Base-by-base conservation (phyloP, 2,329 filamentous ascomycete species). In the Neonectria ditissima region DNA sequence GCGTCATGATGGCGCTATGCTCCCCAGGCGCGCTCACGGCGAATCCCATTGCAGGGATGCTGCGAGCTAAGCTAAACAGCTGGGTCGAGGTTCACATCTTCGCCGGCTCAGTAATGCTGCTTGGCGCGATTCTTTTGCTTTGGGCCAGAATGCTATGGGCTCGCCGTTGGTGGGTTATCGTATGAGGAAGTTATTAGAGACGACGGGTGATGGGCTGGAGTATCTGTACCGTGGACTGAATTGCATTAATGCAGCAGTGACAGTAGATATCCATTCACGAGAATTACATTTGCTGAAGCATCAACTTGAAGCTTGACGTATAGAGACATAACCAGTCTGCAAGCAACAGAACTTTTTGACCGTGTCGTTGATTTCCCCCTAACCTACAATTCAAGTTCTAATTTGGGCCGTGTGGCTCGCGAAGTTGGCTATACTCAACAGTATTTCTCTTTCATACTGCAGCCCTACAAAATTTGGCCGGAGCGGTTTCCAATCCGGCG, bases 1-100 rank as follows among this genome's bases (percentile, higher is more conserved):
- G 75, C n/a, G 58, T 68, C 53, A 75, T 75, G 75, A 78, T 78
- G 75, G 73, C 72, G 11, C 47, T 76, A 28, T 72, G 71, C 48
- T 74, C 74, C 0, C 39, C 73, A 3, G 73, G 73, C 24, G 68
- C 70, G 14, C 62, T 76, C 6, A 66, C 65, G 1, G 71, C 69
- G 2, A 72, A 70, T 3, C 74, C 75, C 1, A 52, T 73, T 39
- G 65, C 66, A 16, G 72, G 70, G 8, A 26, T 55, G 6, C 24
- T 58, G 1, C 16, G 13, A 9, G 26, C 11, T 2, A 50, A 22
- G 10, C 16, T n/a, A 13, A 18, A 32, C 3, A 26, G 34, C 8
- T 55, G 60, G 55, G 2, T 8, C 1, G 34, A 26, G 26, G 60
- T 63, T 11, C 43, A 55, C 34, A 13, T 58, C 22, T 59, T 58